Evolutionary conservation across 169 alveolate genomes (phyloP), one percentile per base, ranked within the genome.

Genomic region (Eimeria tenella): DNA sequence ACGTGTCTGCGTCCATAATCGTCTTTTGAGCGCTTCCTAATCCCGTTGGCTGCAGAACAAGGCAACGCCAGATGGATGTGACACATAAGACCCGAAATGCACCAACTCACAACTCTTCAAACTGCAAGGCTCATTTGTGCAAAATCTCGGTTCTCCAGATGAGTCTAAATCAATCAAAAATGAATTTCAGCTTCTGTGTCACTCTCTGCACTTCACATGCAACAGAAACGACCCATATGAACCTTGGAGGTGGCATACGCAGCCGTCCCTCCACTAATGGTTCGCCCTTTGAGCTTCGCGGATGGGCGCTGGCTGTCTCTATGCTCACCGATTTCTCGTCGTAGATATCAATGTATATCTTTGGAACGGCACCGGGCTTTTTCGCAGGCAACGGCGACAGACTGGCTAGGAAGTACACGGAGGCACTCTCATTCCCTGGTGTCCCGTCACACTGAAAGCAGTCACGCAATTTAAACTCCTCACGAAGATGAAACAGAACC

Each of bases 361-460:
- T 93, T 23, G 93, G 95, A 21, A 42, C 42, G 9, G 23, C 81
- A 7, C 93, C 93, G 6, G 79, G 55, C 75, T 74, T 87, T 49
- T 65, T 60, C 63, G 95, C 81, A 4, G 95, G 95, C 52, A 93
- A 5, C 5, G 95, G 52, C 5, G 70, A 42, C 55, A 93, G 58
- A 50, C 63, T 82, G 19, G 88, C 92, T 19, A 68, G 56, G 7
- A 81, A 55, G 68, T 93, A 83, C 52, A 93, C 42, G 31, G 90
- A 52, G 15, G 92, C 95, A 5, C 56, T 65, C 52, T 93, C 95
- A 7, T 83, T 75, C 11, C 93, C 93, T 4, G 84, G 68, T 8
- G 63, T 31, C 21, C 92, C 94, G 4, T 82, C 92, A 25, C 87
- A 70, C 95, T 93, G 93, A 23, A 13, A 42, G 31, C 58, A 55